Conservation (phyloP, 805 yeast species). For the Brettanomyces naardenensis region DNA sequence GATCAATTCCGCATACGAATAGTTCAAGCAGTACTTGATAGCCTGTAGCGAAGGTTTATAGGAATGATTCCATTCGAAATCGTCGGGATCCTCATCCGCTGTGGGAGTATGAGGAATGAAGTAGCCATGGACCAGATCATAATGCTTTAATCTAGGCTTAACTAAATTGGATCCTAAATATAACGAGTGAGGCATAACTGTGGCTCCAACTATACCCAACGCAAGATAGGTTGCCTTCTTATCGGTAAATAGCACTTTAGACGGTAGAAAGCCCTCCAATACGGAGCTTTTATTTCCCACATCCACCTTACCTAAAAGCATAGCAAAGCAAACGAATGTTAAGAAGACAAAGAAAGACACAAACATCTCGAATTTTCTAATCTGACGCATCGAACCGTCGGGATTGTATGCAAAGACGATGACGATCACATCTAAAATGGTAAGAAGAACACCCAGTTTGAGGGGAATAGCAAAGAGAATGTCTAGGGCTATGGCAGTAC, state of each 20-base stretch:
- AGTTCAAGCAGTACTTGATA: constrained; percentile 61
- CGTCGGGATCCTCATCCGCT: constrained; percentile 12
- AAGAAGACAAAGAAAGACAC: constrained; percentile 64
- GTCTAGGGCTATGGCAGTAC: constrained; percentile 80
- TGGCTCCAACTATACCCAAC: constrained; percentile 84
- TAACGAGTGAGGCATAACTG: constrained; percentile 90
- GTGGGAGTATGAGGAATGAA: constrained; percentile 9
- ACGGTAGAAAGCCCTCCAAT: constrained; percentile 63
- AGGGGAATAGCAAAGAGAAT: constrained; percentile 72
- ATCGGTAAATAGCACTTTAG: constrained; percentile 42
- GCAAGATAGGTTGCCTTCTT: constrained; percentile 66
- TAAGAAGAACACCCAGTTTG: constrained; percentile 64
- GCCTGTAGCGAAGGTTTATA: constrained; percentile 73
- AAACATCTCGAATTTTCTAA: constrained; percentile 69
- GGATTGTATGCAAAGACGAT: constrained; percentile 74
- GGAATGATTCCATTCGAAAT: constrained; percentile 25
- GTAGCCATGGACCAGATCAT: constrained; percentile 38
- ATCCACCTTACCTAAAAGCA: constrained; percentile 55
- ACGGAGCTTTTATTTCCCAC: constrained; percentile 47
- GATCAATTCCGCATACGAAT: constrained; percentile 63
- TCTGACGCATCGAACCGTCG: constrained; percentile 66
- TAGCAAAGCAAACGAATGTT: constrained; percentile 68
- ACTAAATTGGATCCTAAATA: constrained; percentile 83
- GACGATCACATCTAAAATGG: constrained; percentile 74
- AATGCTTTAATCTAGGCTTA: constrained; percentile 74